Base-by-base conservation (phyloP, 192 early-diverging fungal genomes). In the Backusella sp. region DNA sequence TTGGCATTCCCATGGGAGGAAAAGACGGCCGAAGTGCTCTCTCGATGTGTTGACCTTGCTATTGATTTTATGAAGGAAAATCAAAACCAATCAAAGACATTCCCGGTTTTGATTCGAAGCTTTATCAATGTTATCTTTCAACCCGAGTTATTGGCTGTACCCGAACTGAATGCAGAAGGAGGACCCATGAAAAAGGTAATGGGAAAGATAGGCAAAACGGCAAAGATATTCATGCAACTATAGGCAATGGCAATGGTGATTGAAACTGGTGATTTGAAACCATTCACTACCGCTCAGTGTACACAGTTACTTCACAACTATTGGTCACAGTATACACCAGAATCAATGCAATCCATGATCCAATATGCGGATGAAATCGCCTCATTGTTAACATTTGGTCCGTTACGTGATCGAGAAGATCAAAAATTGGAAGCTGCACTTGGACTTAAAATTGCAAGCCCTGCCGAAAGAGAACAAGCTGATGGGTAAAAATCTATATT, bases 351-450 rank as follows among this genome's bases (percentile, higher is more conserved):
- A 17, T 68, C 70, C 11, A 80, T 76, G 76, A 67, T 67, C 12
- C 59, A 69, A 2, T 86, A 84, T 44, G 46, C 39, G 17, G 34
- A 59, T 9, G 73, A 84, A 53, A 77, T 89, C 1, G 59, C 78
- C 1, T 53, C 65, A 11, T 41, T 89, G 2, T 62, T 87, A 6
- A 37, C 82, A 4, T 89, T 82, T 75, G 88, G 88, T 0, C 88
- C 88, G 19, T n/a, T 80, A 17, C 62, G 86, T 53, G 87, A 88
- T 65, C 76, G 85, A 34, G 85, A 88, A 15, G 84, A 85, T 39
- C 83, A 87, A 67, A 83, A 84, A 44, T 35, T 87, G n/a, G 88
- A 89, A 49, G 82, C 83, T 0, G 79, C 78, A 23, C 75, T 89
- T 36, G 68, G 80, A 17, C 67, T 77, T 3, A 88, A 83, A 67